phyloP scores from a whole-genome alignment of 768 basidiomycete genomes.

The Rhizopogon sp. region DNA sequence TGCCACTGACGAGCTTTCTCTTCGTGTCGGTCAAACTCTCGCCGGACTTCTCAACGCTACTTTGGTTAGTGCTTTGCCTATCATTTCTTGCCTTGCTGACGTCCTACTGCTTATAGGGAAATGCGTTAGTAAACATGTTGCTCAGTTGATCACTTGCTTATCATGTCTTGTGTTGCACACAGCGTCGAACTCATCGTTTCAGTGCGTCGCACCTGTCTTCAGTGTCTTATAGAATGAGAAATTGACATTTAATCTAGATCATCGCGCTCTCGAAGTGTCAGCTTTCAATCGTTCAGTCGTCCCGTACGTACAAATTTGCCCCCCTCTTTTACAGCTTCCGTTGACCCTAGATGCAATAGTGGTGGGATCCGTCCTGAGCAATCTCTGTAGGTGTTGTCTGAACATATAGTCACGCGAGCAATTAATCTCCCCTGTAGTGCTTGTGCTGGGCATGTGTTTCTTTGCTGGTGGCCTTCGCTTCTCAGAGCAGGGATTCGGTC shows the following conservation, averaged over 20 bases:
- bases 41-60: conserved; percentile 86
- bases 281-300: conserved; percentile 74
- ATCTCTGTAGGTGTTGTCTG: conserved; percentile 43
- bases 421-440: conserved; percentile 40
- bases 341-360: conserved; percentile 35
- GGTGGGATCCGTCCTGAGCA: conserved; percentile 79
- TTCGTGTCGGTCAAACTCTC: conserved; percentile 78
- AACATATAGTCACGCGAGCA: not conserved
- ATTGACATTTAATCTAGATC: conserved; percentile 40
- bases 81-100: not conserved
- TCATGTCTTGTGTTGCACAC: not conserved
- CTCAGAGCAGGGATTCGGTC: conserved; percentile 74
- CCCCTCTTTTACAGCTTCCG: not conserved
- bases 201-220: conserved; percentile 35
- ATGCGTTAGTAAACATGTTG: conserved; percentile 18
- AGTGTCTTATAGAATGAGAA: not conserved
- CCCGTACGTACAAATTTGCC: conserved; percentile 35
- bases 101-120: conserved; percentile 16
- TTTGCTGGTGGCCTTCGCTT: conserved; percentile 76
- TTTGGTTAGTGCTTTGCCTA: conserved; percentile 41
- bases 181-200: conserved; percentile 65
- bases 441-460: conserved; percentile 85
- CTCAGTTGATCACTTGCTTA: not conserved
- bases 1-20: conserved; percentile 82
- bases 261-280: conserved; percentile 80